phyloP scores from a whole-genome alignment of 352 stramenopile genomes.

The Globisporangium viniferum region DNA sequence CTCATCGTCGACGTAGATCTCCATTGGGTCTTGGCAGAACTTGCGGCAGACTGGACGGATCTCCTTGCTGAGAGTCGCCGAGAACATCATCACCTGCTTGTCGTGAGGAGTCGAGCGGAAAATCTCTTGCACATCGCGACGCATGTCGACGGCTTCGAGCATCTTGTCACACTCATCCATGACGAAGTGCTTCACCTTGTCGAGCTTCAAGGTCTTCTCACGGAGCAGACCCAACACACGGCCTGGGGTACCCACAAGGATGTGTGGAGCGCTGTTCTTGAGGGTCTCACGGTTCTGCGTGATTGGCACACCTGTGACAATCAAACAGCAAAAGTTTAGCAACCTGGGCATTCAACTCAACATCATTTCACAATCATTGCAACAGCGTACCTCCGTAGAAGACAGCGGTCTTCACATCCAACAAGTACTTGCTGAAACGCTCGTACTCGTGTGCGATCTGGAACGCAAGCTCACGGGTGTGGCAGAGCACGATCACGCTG shows the following conservation, averaged over 20 bases:
- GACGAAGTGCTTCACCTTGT: constrained; percentile 99
- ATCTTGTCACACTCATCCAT: constrained; percentile 99
- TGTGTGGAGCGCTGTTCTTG: constrained; percentile 96
- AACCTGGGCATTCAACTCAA: not conserved
- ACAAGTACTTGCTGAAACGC: constrained; percentile 98
- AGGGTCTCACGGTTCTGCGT: constrained; percentile 94
- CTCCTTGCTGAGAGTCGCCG: constrained; percentile 98
- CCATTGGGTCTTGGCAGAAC: constrained; percentile 99
- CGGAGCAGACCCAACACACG: constrained; percentile 88
- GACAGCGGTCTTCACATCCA: constrained; percentile 95
- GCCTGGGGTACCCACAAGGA: constrained; percentile 98
- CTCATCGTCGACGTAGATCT: constrained; percentile 99
- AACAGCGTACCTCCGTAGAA: constrained; percentile 89
- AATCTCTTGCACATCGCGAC: constrained; percentile 99
- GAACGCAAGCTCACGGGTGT: constrained; percentile 99
- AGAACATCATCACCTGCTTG: constrained; percentile 99
- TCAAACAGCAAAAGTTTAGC: not conserved
- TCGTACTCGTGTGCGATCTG: constrained; percentile 99
- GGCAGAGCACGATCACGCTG: constrained; percentile 97
- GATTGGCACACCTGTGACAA: constrained; percentile 76
- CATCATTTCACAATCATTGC: no score
- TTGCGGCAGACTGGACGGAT: constrained; percentile 99
- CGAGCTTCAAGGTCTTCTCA: constrained; percentile 97
- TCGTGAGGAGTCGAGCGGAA: constrained; percentile 98
- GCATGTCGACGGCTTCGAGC: constrained; percentile 98